Evolutionary conservation across 2,329 filamentous ascomycete species (phyloP).

Genomic region (Daldinia sp.): DNA sequence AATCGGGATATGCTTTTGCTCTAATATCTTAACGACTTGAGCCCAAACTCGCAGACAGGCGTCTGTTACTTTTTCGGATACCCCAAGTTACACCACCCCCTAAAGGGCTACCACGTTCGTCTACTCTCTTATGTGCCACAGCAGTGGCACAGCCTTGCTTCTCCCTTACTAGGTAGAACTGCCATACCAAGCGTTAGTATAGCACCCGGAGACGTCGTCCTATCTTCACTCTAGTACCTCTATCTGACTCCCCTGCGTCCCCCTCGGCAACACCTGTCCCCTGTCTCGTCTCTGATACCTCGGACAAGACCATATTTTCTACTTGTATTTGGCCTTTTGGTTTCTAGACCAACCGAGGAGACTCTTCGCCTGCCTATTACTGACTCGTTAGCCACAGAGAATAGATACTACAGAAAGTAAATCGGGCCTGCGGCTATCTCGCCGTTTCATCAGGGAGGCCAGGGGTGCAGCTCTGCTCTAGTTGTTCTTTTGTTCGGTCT

Average conservation of each 20-base stretch:
- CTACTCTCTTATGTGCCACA: slow-evolving; percentile 50
- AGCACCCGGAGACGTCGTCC: slow-evolving; percentile 46
- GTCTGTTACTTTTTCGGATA: slow-evolving; percentile 44
- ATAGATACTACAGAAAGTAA: slow-evolving; percentile 34
- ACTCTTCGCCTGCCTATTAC: slow-evolving; percentile 17
- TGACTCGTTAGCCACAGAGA: background rate
- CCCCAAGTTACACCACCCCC: slow-evolving; percentile 45
- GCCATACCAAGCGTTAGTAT: slow-evolving; percentile 37
- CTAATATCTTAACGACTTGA: slow-evolving; percentile 35
- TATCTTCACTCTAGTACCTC: slow-evolving; percentile 46
- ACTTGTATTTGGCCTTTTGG: slow-evolving; percentile 31
- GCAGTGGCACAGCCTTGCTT: slow-evolving; percentile 50
- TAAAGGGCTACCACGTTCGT: slow-evolving; percentile 48
- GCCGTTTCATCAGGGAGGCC: slow-evolving; percentile 46
- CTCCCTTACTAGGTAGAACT: slow-evolving; percentile 35
- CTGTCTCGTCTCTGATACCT: slow-evolving; percentile 28
- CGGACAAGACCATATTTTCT: slow-evolving; percentile 5
- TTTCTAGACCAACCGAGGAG: slow-evolving; percentile 21
- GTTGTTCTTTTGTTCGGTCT: slow-evolving; percentile 37
- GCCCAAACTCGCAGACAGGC: slow-evolving; percentile 37
- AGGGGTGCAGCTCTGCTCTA: slow-evolving; percentile 23
- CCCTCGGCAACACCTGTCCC: slow-evolving; percentile 19
- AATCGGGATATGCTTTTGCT: slow-evolving; percentile 43
- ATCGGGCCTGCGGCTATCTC: slow-evolving; percentile 44
- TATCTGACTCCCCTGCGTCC: slow-evolving; percentile 35